phyloP scores from a whole-genome alignment of 2,329 filamentous ascomycete genomes.

The Elsinoe fawcettii region DNA sequence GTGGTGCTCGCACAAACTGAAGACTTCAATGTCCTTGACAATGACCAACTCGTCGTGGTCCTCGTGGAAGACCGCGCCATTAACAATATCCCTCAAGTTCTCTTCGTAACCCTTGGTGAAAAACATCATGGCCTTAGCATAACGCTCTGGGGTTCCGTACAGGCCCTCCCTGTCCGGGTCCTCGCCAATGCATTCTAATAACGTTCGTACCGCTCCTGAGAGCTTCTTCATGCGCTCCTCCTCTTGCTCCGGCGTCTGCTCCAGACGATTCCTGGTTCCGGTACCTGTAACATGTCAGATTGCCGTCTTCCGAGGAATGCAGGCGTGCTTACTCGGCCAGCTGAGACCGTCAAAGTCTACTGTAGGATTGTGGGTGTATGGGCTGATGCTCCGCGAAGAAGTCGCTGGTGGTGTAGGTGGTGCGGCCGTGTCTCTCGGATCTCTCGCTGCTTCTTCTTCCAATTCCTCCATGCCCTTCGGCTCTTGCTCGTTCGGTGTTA shows the following conservation, averaged over 20 bases:
- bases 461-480: conserved; percentile 25
- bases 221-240: conserved; percentile 52
- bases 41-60: conserved; percentile 97
- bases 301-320: too few relatives aligned
- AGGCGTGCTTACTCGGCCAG: conserved; percentile 42
- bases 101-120: conserved; percentile 97
- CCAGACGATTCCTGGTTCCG: conserved; percentile 56
- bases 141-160: conserved; percentile 66
- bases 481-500: conserved; percentile 16
- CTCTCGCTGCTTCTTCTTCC: conserved; percentile 44
- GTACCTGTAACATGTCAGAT: conserved; percentile 32
- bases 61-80: conserved; percentile 90
- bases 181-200: conserved; percentile 59
- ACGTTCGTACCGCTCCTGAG: conserved; percentile 55
- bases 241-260: conserved; percentile 51
- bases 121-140: conserved; percentile 90
- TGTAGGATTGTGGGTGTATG: conserved; percentile 44
- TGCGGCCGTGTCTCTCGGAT: conserved; percentile 45
- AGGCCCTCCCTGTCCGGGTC: conserved; percentile 58
- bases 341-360: conserved; percentile 50
- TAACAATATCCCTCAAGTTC: conserved; percentile 85
- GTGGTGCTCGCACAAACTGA: conserved; percentile 93
- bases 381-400: conserved; percentile 41
- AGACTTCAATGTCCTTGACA: conserved; percentile 94
- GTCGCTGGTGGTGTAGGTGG: conserved; percentile 46